phyloP scores from a whole-genome alignment of 192 early-diverging fungal genomes.

The Umbelopsis ramanniana region DNA sequence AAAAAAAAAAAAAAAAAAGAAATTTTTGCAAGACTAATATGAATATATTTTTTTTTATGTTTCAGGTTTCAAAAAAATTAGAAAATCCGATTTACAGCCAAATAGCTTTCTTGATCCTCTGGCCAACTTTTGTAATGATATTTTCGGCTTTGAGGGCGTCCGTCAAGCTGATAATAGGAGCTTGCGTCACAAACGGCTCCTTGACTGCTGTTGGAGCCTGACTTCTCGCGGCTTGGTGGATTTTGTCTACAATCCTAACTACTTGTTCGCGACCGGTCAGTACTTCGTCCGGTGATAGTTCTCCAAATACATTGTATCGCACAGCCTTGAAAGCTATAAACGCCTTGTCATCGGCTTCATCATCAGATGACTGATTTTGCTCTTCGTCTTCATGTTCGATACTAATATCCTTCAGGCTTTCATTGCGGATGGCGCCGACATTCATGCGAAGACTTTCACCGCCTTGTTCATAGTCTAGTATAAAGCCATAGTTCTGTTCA shows the following conservation, averaged over 20 bases:
- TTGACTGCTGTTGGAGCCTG: background rate
- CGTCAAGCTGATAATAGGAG: background rate
- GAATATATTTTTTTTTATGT: slow-evolving; percentile 4
- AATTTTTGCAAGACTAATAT: background rate
- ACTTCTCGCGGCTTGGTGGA: slow-evolving; percentile 25
- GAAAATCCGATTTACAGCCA: background rate
- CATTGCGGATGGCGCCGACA: slow-evolving; percentile 53
- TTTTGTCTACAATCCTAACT: slow-evolving; percentile 37
- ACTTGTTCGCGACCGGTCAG: slow-evolving; percentile 37
- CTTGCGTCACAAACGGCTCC: slow-evolving; percentile 1
- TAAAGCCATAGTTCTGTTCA: slow-evolving; percentile 58
- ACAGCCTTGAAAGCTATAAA: slow-evolving; percentile 48
- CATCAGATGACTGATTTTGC: background rate
- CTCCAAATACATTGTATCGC: slow-evolving; percentile 44
- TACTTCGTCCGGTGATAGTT: slow-evolving; percentile 29
- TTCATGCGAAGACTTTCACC: slow-evolving; percentile 58
- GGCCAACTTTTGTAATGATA: slow-evolving; percentile 11
- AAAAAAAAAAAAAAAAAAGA: background rate
- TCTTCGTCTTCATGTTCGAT: slow-evolving; percentile 18
- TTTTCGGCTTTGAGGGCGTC: slow-evolving; percentile 16
- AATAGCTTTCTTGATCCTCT: slow-evolving; percentile 5
- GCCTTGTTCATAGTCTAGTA: slow-evolving; percentile 45
- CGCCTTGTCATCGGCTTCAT: slow-evolving; percentile 7
- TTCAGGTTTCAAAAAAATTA: too few species aligned
- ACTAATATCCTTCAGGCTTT: slow-evolving; percentile 36